Evolutionary conservation across 2,329 filamentous ascomycete species (phyloP).

Genomic region (Hymenoscyphus fructigenus): DNA sequence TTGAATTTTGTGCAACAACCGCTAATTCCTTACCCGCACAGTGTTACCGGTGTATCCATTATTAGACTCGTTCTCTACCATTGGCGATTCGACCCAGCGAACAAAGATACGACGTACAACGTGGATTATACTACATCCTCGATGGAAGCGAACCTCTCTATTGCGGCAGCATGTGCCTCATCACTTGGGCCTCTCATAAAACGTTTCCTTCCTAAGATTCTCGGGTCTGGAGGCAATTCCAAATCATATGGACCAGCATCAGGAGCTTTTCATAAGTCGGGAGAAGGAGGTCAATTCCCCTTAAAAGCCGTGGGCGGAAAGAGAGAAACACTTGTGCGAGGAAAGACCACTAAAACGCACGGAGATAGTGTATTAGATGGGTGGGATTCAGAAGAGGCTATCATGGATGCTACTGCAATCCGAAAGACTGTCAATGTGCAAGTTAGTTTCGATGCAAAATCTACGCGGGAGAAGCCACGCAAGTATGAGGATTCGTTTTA

Average conservation of each 20-base stretch:
- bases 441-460: not conserved
- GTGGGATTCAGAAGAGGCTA: not conserved
- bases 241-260: not conserved
- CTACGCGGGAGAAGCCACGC: not conserved
- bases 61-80: slow-evolving; percentile 11
- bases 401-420: not conserved
- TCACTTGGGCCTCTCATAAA: slow-evolving; percentile 57
- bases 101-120: slow-evolving; percentile 23
- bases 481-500: not conserved
- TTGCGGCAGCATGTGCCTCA: slow-evolving; percentile 56
- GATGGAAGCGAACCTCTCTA: slow-evolving; percentile 38
- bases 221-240: not conserved
- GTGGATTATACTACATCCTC: slow-evolving; percentile 35
- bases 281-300: not conserved
- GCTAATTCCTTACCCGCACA: not conserved
- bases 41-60: slow-evolving; percentile 15
- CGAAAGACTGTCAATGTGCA: not conserved
- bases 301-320: not conserved
- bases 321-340: not conserved
- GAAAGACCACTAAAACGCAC: not conserved
- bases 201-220: slow-evolving; percentile 13
- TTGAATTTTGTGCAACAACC: not conserved
- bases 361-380: slow-evolving; percentile 1
- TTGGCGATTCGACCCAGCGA: slow-evolving; percentile 8
- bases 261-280: not conserved